Percentiles rank a stretch among this genome's conserved stretches.
phyloP scores from a whole-genome alignment of 331 rosid species.

The Stylosanthes scabra region DNA sequence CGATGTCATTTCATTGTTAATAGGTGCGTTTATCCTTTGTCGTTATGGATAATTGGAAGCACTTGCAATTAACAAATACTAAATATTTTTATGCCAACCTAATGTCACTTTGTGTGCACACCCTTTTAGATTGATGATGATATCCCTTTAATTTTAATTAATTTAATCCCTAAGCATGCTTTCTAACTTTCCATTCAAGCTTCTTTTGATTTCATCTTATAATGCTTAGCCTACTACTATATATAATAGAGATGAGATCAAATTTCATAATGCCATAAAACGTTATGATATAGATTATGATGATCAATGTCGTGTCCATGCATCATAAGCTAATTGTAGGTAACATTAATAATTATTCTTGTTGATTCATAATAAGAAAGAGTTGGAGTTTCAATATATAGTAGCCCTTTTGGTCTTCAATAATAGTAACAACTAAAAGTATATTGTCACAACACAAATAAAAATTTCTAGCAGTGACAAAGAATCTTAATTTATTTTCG shows the following conservation, averaged over 20 bases:
- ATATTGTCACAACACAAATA: no score
- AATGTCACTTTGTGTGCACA: conserved; percentile 46
- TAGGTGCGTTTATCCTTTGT: conserved; percentile 71
- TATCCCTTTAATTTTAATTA: no score
- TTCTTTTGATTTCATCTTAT: conserved; percentile 13
- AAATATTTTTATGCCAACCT: conserved; percentile 66
- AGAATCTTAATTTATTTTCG: no score
- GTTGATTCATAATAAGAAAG: neutral
- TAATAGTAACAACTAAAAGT: no score
- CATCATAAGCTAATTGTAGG: conserved; percentile 27
- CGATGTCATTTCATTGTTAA: conserved; percentile 54
- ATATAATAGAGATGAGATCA: conserved; percentile 29
- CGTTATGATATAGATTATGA: conserved; percentile 9
- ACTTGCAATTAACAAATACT: conserved; percentile 55
- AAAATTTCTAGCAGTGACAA: no score
- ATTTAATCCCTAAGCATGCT: conserved; percentile 46
- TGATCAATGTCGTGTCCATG: conserved; percentile 20
- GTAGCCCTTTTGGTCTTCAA: no score
- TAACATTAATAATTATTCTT: neutral
- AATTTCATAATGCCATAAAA: conserved; percentile 11
- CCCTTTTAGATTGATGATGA: no score
- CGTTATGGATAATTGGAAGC: conserved; percentile 71
- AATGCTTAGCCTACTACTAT: neutral
- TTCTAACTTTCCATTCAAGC: conserved; percentile 45
- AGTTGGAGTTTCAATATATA: neutral